A percentile compares a stretch with the other conserved stretches of the same genome.
Conservation (phyloP, 768 basidiomycete species). For the Suillus luteus region DNA sequence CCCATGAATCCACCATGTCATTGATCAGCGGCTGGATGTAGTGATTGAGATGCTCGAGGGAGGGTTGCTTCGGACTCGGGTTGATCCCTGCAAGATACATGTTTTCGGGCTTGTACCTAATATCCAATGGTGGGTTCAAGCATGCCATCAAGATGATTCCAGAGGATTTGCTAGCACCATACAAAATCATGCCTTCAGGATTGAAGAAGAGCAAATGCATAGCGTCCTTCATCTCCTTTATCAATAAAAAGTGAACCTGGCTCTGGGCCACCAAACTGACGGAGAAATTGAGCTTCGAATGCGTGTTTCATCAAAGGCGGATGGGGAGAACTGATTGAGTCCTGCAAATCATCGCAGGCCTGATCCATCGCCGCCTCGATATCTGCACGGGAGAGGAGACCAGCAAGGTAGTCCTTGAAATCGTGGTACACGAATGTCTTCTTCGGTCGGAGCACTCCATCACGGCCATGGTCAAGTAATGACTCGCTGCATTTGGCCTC, state of each 20-base stretch:
- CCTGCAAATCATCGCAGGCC: background rate
- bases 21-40: slow-evolving; percentile 9
- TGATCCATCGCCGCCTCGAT: background rate
- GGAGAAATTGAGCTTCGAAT: slow-evolving; percentile 16
- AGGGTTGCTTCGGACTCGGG: too few species aligned
- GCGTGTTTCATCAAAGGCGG: slow-evolving; percentile 8
- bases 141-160: background rate
- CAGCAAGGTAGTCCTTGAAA: too few species aligned
- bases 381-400: background rate
- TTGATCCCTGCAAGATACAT: too few species aligned
- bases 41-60: slow-evolving; percentile 13
- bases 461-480: too few species aligned
- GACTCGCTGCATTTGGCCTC: too few species aligned
- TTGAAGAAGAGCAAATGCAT: slow-evolving; percentile 17
- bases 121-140: too few species aligned
- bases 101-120: too few species aligned
- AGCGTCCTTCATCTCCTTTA: slow-evolving; percentile 14
- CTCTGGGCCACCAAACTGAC: slow-evolving; percentile 13
- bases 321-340: background rate
- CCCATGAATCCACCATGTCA: slow-evolving; percentile 6
- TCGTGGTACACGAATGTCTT: too few species aligned
- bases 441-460: too few species aligned
- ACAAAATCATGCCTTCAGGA: background rate
- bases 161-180: background rate
- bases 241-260: slow-evolving; percentile 11